Base-by-base conservation (phyloP, 768 basidiomycete genomes). In the Xerocomellus intermedius region DNA sequence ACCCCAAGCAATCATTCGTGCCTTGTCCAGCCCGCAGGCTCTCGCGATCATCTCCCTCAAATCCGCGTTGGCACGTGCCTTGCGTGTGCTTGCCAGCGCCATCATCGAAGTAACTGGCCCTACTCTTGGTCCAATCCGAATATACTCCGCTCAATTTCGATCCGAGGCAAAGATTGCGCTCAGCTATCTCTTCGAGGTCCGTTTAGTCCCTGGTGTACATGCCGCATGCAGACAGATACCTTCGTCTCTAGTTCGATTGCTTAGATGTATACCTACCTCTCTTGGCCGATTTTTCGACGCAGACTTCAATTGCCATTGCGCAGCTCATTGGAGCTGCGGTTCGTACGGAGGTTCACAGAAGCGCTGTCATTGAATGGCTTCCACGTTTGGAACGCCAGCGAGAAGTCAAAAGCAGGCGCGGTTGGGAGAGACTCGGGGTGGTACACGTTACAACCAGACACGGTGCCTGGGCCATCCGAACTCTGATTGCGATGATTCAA, bases 61-160 rank as follows among this genome's bases (percentile, higher is more conserved):
- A 41, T 70, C 80, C 0, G 86, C 89, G 0, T 75, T 89, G 49
- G 75, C 83, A 6, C 82, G 90, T 4, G 86, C 81, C 2, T 70
- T 91, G 17, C 77, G 85, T 35, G 79, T 84, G 0, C 66, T 90
- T 19, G 77, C 82, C 5, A 70, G 75, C 4, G 80, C 86, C 1
- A 70, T 86, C 35, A 80, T 90, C 6, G 88, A 91, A 42, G 75
- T 82, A 2, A 80, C 87, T 0, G 89, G 88, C 0, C 87, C 89
- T 0, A 81, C 84, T 0, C 79, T 81, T 42, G 89, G 86, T 78
- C 88, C 86, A 1, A 73, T 91, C 8, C 57, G 65, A 22, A 52
- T 43, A 19, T 65, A 69, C 35, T 48, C 65, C 1, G 56, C 72
- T 6, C 75, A 78, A 8, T 77, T 78, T 22, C 71, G 78, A 5